Conservation (phyloP, 192 early-diverging fungal species). For the Dimargaris cristalligena region DNA sequence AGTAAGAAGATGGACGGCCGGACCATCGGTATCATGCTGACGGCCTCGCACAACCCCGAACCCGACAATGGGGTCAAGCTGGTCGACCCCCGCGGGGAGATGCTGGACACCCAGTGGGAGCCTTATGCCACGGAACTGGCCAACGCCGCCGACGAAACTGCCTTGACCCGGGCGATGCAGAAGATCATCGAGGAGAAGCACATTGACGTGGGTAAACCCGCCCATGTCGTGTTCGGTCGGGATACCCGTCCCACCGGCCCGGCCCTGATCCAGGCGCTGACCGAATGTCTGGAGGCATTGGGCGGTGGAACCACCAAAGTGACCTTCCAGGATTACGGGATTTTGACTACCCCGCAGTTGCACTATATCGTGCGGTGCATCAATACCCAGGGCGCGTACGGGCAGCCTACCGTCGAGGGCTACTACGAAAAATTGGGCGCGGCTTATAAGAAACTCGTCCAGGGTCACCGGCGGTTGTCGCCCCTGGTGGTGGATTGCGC, state of each 20-base stretch:
- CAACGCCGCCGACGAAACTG: slow-evolving; percentile 56
- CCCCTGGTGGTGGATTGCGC: slow-evolving; percentile 75
- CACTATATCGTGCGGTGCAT: slow-evolving; percentile 85
- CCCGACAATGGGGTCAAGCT: slow-evolving; percentile 97
- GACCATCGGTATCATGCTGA: slow-evolving; percentile 92
- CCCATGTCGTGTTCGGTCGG: slow-evolving; percentile 67
- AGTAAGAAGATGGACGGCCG: slow-evolving; percentile 73
- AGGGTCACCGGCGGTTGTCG: slow-evolving; percentile 49
- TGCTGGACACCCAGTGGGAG: slow-evolving; percentile 96
- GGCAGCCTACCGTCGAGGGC: slow-evolving; percentile 75
- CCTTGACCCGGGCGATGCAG: slow-evolving; percentile 39
- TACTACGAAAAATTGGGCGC: slow-evolving; percentile 80
- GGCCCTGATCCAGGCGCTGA: slow-evolving; percentile 58
- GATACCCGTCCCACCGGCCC: slow-evolving; percentile 90
- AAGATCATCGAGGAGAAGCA: slow-evolving; percentile 40
- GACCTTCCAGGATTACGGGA: slow-evolving; percentile 48
- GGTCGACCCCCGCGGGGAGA: slow-evolving; percentile 95
- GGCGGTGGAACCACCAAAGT: slow-evolving; percentile 44
- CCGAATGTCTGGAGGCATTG: slow-evolving; percentile 62
- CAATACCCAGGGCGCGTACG: slow-evolving; percentile 69
- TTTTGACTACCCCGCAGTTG: slow-evolving; percentile 92
- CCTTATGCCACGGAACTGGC: slow-evolving; percentile 73
- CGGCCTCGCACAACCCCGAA: slow-evolving; percentile 96
- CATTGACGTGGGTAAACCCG: slow-evolving; percentile 50
- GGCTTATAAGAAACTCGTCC: slow-evolving; percentile 69